Conservation (phyloP, 345 rosid genomes). For the Gossypium sturtianum region DNA sequence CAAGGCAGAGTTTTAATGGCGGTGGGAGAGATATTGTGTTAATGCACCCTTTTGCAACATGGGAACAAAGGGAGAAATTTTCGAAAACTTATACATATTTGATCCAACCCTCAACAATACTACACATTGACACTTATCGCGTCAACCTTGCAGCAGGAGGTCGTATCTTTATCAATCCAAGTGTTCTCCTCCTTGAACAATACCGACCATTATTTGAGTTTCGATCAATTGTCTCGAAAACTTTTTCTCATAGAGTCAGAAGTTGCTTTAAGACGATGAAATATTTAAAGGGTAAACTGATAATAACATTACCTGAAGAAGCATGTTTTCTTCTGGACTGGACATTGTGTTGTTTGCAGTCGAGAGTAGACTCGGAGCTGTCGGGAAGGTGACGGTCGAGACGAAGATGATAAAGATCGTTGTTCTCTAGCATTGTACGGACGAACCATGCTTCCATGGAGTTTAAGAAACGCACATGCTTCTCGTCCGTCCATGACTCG, state of each 20-base stretch:
- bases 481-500: constrained; percentile 37
- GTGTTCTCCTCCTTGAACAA: too few relatives aligned
- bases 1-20: too few relatives aligned
- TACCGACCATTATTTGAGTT: too few relatives aligned
- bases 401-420: constrained; percentile 20
- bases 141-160: too few relatives aligned
- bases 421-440: constrained; percentile 27
- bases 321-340: constrained; percentile 14
- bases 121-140: too few relatives aligned
- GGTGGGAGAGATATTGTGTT: too few relatives aligned
- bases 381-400: constrained; percentile 37
- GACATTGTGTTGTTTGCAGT: constrained; percentile 15
- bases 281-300: too few relatives aligned
- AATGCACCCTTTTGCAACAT: background rate
- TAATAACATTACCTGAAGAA: constrained; percentile 1
- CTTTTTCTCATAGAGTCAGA: too few relatives aligned
- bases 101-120: too few relatives aligned
- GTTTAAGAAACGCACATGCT: constrained; percentile 29
- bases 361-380: constrained; percentile 33
- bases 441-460: constrained; percentile 38
- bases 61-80: background rate
- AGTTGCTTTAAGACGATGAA: background rate
- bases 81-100: too few relatives aligned
- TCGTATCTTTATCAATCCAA: too few relatives aligned
- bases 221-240: too few relatives aligned